These are phyloP conservation scores for Licmophora abbreviata DNA, from an alignment of 108 stramenopile species.

Conservation along the genomic window DNA sequence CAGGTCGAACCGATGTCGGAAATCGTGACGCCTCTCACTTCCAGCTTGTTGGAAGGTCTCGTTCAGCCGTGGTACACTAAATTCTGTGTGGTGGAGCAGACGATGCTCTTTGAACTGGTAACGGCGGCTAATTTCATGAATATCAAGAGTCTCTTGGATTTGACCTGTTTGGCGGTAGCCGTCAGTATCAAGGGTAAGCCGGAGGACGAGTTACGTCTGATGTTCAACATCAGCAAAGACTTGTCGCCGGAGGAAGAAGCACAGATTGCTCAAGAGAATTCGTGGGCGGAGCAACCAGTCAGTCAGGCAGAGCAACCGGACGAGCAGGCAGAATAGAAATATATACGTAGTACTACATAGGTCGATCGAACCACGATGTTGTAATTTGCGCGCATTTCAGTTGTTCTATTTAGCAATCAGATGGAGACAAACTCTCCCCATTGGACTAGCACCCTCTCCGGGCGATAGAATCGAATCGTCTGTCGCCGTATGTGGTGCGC, in stretches of 20 bases:
- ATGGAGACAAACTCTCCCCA: no score
- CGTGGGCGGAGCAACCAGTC: constrained; percentile 70
- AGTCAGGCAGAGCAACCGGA: no score
- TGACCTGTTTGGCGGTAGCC: constrained; percentile 65
- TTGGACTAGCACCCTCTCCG: no score
- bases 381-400: no score
- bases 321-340: no score
- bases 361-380: no score
- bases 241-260: constrained; percentile 95
- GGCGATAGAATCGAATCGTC: no score
- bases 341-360: no score
- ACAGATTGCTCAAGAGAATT: constrained; percentile 84
- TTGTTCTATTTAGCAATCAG: no score
- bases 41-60: constrained; percentile 83
- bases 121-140: constrained; percentile 83
- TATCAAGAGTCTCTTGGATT: constrained; percentile 76
- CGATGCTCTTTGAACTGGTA: constrained; percentile 71
- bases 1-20: constrained; percentile 85
- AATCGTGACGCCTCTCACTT: constrained; percentile 96
- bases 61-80: constrained; percentile 97
- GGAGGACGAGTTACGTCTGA: constrained; percentile 89
- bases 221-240: constrained; percentile 96
- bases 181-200: constrained; percentile 83
- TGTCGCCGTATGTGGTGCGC: no score
- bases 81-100: constrained; percentile 76